Conservation (phyloP, 129 eudicot genomes). For the Saussurea involucrata region DNA sequence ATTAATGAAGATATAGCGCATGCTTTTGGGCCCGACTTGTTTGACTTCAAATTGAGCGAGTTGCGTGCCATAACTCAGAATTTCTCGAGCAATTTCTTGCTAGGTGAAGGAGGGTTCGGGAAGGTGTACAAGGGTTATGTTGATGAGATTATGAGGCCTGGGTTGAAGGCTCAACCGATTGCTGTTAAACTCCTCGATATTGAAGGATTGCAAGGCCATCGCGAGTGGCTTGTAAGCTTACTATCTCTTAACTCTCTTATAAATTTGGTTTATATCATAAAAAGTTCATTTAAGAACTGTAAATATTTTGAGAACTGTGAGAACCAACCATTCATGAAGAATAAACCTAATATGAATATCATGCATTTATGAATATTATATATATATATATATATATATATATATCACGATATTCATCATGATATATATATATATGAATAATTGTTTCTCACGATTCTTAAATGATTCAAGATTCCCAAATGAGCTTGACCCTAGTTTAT, state of each 20-base stretch:
- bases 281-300: background rate
- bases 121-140: conserved; percentile 87
- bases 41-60: conserved; percentile 75
- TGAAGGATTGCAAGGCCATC: conserved; percentile 95
- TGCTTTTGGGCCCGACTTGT: conserved; percentile 77
- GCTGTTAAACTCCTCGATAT: conserved; percentile 97
- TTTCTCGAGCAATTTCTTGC: conserved; percentile 66
- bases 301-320: too few relatives aligned
- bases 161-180: conserved; percentile 87
- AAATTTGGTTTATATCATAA: background rate
- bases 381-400: too few relatives aligned
- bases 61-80: conserved; percentile 70
- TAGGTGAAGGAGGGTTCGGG: conserved; percentile 97
- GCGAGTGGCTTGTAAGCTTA: conserved; percentile 96
- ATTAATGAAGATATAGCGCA: conserved; percentile 75
- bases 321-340: too few relatives aligned
- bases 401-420: too few relatives aligned
- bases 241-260: background rate
- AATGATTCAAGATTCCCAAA: background rate
- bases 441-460: too few relatives aligned
- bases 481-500: too few relatives aligned
- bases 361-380: too few relatives aligned
- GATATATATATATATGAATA: too few relatives aligned
- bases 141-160: conserved; percentile 66
- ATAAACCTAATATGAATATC: too few relatives aligned